Evolutionary conservation across 768 basidiomycete species (phyloP), one percentile per base, ranked within the genome.

Genomic region (Podaxis sp.): DNA sequence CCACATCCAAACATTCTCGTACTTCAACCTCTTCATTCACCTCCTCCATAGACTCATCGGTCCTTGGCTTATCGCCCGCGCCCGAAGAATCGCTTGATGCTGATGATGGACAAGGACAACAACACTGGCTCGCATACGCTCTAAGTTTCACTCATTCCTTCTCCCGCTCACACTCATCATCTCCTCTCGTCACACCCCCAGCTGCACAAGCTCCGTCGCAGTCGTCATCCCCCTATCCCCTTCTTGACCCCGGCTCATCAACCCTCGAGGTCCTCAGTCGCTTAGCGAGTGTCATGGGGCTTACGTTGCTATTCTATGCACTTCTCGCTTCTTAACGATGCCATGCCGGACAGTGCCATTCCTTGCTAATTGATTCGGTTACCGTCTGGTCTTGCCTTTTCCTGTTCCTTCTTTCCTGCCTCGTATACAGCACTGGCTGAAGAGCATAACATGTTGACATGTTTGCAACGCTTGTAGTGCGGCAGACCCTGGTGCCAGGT

Each of bases 271-370:
- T 51, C 3, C 28, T 61, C 3, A 35, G 44, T 28, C 44, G 53
- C 7, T n/a, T 57, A 14, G 23, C 46, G 3, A 61, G 61, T 4
- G 40, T 61, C 18, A 36, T 55, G 62, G 38, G 56, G 11, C 59
- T 61, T 46, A 32, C 59, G 48, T 35, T 62, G 55, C 18, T 61
- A 50, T 36, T 62, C 48, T 50, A 68, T 35, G 56, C 63, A 51
- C 50, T 61, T 54, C 56, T 73, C 63, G 16, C 70, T 69, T 32
- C 73, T 59, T 72, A 86, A 86, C n/a, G 14, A 18, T 18, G n/a
- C n/a, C 42, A 16, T 44, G 16, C 42, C n/a, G 18, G n/a, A 44
- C 16, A 6, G 18, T 18, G 32, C 14, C 42, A 21, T n/a, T 18
- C 42, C 7, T 44, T 44, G n/a, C 6, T 23, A 9, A 21, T 44